A percentile compares a stretch with the other conserved stretches of the same genome.
phyloP scores from a whole-genome alignment of 116 monocot species.

The Papilionanthe hybrid region DNA sequence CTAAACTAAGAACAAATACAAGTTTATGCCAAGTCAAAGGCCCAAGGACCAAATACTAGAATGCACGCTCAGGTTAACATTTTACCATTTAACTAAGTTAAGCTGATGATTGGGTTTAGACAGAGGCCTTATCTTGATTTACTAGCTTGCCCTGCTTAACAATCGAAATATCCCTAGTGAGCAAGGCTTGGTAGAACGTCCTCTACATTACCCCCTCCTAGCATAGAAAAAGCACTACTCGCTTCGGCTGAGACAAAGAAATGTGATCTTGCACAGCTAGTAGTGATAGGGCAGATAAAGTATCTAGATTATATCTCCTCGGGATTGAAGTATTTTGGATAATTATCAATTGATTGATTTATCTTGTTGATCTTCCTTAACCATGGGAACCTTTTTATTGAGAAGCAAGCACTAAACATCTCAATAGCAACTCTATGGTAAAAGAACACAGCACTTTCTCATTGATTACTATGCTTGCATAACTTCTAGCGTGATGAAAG shows the following conservation, averaged over 20 bases:
- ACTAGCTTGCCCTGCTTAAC: neutral
- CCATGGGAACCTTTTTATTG: neutral
- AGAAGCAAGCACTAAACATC: neutral
- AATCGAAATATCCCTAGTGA: neutral
- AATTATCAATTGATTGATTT: neutral
- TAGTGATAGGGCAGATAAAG: neutral
- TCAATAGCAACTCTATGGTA: neutral
- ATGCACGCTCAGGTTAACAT: neutral
- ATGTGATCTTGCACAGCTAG: neutral
- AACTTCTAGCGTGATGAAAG: neutral
- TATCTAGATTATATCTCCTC: neutral
- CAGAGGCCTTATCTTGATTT: neutral
- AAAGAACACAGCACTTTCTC: neutral
- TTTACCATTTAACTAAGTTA: neutral
- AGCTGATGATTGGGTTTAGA: neutral
- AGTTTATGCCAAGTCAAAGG: neutral
- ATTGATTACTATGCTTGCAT: neutral
- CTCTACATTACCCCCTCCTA: neutral
- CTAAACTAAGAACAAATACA: neutral
- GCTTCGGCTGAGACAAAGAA: neutral
- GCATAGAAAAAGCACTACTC: neutral
- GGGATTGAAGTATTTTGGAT: neutral
- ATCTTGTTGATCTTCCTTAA: neutral
- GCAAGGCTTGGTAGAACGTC: neutral
- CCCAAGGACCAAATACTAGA: neutral